These are phyloP conservation scores for Hypoxylon lienhwacheense DNA, from an alignment of 495 filamentous ascomycete species.

Conservation along the genomic window DNA sequence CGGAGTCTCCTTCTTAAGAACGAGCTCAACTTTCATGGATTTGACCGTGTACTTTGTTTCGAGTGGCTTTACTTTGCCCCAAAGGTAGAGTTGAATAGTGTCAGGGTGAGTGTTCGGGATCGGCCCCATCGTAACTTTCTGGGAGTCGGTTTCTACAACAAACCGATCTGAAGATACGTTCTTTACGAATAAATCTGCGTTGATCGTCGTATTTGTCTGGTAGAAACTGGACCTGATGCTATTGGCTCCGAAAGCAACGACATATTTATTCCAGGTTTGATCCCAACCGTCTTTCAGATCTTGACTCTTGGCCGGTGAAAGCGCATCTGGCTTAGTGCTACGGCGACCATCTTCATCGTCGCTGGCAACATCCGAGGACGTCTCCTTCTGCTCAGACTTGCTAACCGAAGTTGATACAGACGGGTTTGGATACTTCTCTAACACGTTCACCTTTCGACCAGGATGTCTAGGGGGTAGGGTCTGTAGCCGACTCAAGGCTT, in stretches of 20 bases:
- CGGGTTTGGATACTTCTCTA: slow-evolving; percentile 65
- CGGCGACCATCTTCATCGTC: slow-evolving; percentile 31
- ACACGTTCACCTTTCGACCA: slow-evolving; percentile 57
- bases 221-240: slow-evolving; percentile 42
- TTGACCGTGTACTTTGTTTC: slow-evolving; percentile 65
- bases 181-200: slow-evolving; percentile 44
- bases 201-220: slow-evolving; percentile 43
- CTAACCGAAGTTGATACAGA: slow-evolving; percentile 39
- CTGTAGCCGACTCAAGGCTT: slow-evolving; percentile 57
- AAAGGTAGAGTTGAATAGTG: slow-evolving; percentile 68
- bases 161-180: slow-evolving; percentile 42
- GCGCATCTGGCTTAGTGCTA: background rate
- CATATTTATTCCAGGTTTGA: slow-evolving; percentile 26
- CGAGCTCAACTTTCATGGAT: slow-evolving; percentile 82
- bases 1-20: slow-evolving; percentile 64
- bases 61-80: slow-evolving; percentile 61
- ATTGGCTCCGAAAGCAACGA: slow-evolving; percentile 3
- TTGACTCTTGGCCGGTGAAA: slow-evolving; percentile 2
- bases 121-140: slow-evolving; percentile 33
- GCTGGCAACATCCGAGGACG: slow-evolving; percentile 42
- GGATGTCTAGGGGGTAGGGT: slow-evolving; percentile 65
- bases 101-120: slow-evolving; percentile 14
- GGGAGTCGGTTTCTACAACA: slow-evolving; percentile 30
- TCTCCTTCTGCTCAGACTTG: slow-evolving; percentile 33
- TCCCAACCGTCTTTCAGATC: slow-evolving; percentile 8